Base-by-base conservation (phyloP, 2,329 filamentous ascomycete species). In the Penicillium sp. region DNA sequence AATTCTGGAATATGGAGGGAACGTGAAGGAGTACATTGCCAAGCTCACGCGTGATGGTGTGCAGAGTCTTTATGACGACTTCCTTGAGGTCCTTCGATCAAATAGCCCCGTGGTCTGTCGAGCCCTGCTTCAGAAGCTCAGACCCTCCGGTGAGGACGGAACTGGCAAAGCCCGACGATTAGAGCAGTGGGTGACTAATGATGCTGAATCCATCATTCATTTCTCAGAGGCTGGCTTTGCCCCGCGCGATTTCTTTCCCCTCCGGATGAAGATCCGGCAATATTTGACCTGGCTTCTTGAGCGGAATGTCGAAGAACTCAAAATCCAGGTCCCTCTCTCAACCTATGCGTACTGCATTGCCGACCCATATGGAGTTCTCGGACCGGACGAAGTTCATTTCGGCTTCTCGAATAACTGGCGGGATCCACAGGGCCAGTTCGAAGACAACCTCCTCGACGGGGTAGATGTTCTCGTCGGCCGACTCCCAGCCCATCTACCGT, bases 341-440 rank as follows among this genome's bases (percentile, higher is more conserved):
- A 82, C 83, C 0, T 80, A 77, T 60, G 73, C 82, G 0, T 80
- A 78, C 56, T 85, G 83, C 18, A 74, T 86, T 15, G 80, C 82
- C 2, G 84, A 87, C 65, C 82, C 80, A 0, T 70, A 74, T 3
- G 76, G 75, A 0, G 70, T 81, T 1, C 69, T 87, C 0, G 63
- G 74, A 34, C 79, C 81, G 21, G 77, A 81, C 6, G 80, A 86
- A 60, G 72, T 86, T 0, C 79, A 84, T 53, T 65, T 86, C 3
- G 73, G 75, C 1, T 84, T 86, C 59, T 83, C 82, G 0, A 70
- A 68, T 3, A 70, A 70, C 18, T 79, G 77, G 69, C 67, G 65
- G 27, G 72, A 77, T 40, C 64, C 68, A 0, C 55, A 62, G 18
- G 62, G 64, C 3, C 60, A 67, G 8, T 73, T 79, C 31, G 69